These are phyloP conservation scores for Fusarium floridanum DNA, from an alignment of 2,329 filamentous ascomycete species.

Conservation along the genomic window DNA sequence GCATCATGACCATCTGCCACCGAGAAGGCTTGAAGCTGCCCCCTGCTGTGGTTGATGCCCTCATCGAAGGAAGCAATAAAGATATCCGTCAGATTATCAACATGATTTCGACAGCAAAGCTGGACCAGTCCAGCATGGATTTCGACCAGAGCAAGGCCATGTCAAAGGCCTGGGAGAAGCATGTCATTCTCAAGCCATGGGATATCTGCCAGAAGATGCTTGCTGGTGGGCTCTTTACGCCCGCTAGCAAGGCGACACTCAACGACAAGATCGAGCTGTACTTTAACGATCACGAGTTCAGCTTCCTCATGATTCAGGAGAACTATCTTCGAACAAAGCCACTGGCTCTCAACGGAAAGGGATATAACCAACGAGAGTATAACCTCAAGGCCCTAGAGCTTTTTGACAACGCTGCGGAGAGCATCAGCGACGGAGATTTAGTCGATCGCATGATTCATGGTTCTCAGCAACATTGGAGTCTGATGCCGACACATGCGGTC, in stretches of 20 bases:
- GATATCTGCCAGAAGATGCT: slow-evolving; percentile 97
- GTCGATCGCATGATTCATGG: slow-evolving; percentile 99
- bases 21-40: slow-evolving; percentile 91
- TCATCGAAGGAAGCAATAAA: slow-evolving; percentile 95
- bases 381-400: slow-evolving; percentile 88
- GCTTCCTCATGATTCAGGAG: slow-evolving; percentile 96
- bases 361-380: slow-evolving; percentile 73
- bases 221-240: slow-evolving; percentile 85
- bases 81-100: slow-evolving; percentile 99
- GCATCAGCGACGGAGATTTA: slow-evolving; percentile 96
- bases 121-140: slow-evolving; percentile 84
- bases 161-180: slow-evolving; percentile 99
- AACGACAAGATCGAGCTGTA: slow-evolving; percentile 99
- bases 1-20: slow-evolving; percentile 95
- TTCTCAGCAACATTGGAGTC: slow-evolving; percentile 96
- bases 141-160: slow-evolving; percentile 91
- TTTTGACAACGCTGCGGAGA: slow-evolving; percentile 88
- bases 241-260: slow-evolving; percentile 84
- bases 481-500: slow-evolving; percentile 96
- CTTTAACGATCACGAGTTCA: slow-evolving; percentile 99
- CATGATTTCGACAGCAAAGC: slow-evolving; percentile 94
- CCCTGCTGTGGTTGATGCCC: slow-evolving; percentile 84
- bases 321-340: slow-evolving; percentile 93
- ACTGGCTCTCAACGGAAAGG: slow-evolving; percentile 67
- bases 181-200: slow-evolving; percentile 96